Conservation (phyloP, 306 rosid genomes). For the Ormosia emarginata region DNA sequence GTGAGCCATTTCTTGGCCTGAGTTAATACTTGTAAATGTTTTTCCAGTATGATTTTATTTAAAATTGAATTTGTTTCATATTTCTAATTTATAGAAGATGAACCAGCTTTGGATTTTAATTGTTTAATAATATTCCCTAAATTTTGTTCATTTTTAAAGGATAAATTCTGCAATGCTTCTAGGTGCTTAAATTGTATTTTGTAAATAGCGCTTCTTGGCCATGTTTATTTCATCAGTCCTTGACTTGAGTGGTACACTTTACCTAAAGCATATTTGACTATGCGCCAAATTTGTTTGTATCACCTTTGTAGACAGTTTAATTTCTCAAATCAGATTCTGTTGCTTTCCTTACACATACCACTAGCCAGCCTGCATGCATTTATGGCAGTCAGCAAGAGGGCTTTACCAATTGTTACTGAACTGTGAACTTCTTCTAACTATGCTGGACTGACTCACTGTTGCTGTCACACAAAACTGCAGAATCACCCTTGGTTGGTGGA, state of each 20-base stretch:
- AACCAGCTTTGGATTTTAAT: no score
- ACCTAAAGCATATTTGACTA: not conserved
- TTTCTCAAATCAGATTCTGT: not conserved
- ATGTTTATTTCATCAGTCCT: not conserved
- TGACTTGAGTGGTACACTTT: not conserved
- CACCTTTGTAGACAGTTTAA: not conserved
- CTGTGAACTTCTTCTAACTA: not conserved
- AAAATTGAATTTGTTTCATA: no score
- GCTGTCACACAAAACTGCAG: conserved; percentile 44
- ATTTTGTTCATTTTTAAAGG: no score
- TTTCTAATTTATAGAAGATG: no score
- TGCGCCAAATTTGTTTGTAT: not conserved
- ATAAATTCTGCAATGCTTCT: not conserved
- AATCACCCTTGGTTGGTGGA: conserved; percentile 97
- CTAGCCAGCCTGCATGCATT: not conserved
- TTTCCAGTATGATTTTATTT: not conserved
- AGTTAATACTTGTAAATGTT: not conserved
- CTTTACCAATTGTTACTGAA: not conserved
- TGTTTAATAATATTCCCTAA: no score
- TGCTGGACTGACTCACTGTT: conserved; percentile 24
- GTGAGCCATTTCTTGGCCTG: conserved; percentile 1
- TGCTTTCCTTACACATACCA: not conserved
- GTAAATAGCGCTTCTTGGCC: not conserved
- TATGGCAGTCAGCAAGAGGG: not conserved
- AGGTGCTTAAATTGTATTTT: not conserved